Conservation (phyloP, 805 yeast genomes). For the Jamesozyma gamospora region DNA sequence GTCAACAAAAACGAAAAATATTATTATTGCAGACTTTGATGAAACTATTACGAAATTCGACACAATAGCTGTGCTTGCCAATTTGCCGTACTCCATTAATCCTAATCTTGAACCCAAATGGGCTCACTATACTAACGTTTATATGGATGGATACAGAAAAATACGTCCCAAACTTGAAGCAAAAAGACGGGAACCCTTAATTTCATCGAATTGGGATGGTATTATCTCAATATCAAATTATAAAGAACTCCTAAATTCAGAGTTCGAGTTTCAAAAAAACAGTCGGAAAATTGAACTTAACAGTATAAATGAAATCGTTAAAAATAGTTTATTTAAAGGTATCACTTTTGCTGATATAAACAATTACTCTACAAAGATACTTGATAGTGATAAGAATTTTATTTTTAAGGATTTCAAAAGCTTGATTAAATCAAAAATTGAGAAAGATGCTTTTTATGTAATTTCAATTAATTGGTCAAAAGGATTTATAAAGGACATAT, state of each 20-base stretch:
- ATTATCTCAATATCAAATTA: conserved; percentile 7
- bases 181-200: background rate
- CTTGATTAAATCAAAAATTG: conserved; percentile 3
- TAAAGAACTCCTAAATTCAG: conserved; percentile 8
- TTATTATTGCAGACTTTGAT: conserved; percentile 26
- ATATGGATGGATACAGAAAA: conserved; percentile 13
- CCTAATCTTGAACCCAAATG: conserved; percentile 15
- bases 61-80: conserved; percentile 19
- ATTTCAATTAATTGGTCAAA: conserved; percentile 26
- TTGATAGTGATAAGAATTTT: background rate
- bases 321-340: conserved; percentile 11
- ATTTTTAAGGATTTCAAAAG: conserved; percentile 13
- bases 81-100: conserved; percentile 15
- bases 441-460: conserved; percentile 11
- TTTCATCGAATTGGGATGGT: background rate
- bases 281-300: conserved; percentile 15
- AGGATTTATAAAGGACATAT: conserved; percentile 18
- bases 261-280: conserved; percentile 12
- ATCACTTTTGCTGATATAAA: conserved; percentile 11
- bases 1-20: conserved; percentile 4
- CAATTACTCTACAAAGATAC: conserved; percentile 4
- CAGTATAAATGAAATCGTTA: conserved; percentile 19
- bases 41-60: conserved; percentile 26
- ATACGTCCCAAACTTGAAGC: background rate
- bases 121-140: conserved; percentile 19